Percentiles rank a stretch among this genome's conserved stretches.
phyloP scores from a whole-genome alignment of 352 stramenopile genomes.

The Elongisporangium senticosum region DNA sequence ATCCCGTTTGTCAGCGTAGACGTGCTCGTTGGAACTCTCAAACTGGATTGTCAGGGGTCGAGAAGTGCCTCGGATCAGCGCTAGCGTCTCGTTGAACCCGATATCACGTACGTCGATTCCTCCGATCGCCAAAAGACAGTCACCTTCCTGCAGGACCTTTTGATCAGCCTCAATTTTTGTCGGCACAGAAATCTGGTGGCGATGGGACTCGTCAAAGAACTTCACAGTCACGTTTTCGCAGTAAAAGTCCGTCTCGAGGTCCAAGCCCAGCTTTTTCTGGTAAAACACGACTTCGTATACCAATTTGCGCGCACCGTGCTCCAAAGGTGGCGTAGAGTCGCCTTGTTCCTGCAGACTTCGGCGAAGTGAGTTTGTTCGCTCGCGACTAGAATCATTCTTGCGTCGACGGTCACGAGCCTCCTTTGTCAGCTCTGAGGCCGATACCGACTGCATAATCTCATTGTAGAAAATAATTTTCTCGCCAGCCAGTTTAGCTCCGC shows the following conservation, averaged over 20 bases:
- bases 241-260: constrained; percentile 88
- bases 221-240: constrained; percentile 86
- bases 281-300: constrained; percentile 80
- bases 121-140: constrained; percentile 66
- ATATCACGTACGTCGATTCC: constrained; percentile 81
- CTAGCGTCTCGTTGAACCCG: constrained; percentile 80
- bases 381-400: constrained; percentile 51
- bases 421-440: constrained; percentile 65
- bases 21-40: constrained; percentile 69
- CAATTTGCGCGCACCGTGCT: constrained; percentile 36
- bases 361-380: constrained; percentile 66
- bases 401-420: constrained; percentile 58
- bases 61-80: constrained; percentile 64
- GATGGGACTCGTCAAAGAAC: constrained; percentile 44
- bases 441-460: constrained; percentile 75
- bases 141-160: constrained; percentile 69
- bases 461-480: constrained; percentile 90
- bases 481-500: constrained; percentile 50
- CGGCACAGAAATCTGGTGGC: constrained; percentile 50
- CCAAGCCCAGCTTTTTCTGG: constrained; percentile 77
- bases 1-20: constrained; percentile 19
- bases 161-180: constrained; percentile 50
- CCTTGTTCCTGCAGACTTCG: constrained; percentile 55
- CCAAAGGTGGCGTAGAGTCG: not conserved
- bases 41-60: constrained; percentile 77